Percentiles rank a stretch among this genome's conserved stretches.
phyloP scores from a whole-genome alignment of 2,329 filamentous ascomycete genomes.

The Trichophyton verrucosum region DNA sequence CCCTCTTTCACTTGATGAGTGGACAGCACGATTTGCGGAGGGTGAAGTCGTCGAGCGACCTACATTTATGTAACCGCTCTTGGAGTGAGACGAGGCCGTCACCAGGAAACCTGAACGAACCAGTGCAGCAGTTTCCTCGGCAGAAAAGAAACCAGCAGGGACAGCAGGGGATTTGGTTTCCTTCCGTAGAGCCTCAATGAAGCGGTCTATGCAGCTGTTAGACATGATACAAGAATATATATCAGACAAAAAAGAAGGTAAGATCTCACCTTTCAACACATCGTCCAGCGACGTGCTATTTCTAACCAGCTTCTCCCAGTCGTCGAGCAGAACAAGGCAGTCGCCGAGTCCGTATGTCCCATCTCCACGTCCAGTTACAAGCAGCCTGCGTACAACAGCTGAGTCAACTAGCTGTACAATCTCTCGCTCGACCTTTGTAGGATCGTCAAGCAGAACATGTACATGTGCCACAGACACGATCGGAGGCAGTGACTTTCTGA shows the following conservation, averaged over 20 bases:
- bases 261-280: conserved; percentile 23
- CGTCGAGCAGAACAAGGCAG: conserved; percentile 42
- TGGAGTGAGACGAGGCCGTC: conserved; percentile 31
- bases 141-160: conserved; percentile 33
- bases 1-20: conserved; percentile 15
- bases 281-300: conserved; percentile 24
- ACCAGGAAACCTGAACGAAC: conserved; percentile 45
- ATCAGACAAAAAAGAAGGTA: background rate
- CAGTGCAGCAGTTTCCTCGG: conserved; percentile 37
- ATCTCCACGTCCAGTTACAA: conserved; percentile 44
- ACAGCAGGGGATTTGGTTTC: conserved; percentile 38
- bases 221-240: background rate
- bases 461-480: conserved; percentile 50
- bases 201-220: conserved; percentile 32
- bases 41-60: conserved; percentile 23
- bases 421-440: conserved; percentile 48
- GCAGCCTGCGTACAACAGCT: conserved; percentile 43
- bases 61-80: conserved; percentile 32
- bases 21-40: background rate
- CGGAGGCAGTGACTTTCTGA: conserved; percentile 43
- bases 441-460: conserved; percentile 44
- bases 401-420: conserved; percentile 41
- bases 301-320: conserved; percentile 39
- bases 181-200: conserved; percentile 35
- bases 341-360: conserved; percentile 46